Conservation (phyloP, 2,329 filamentous ascomycete genomes). For the Rachicladosporium sp. region DNA sequence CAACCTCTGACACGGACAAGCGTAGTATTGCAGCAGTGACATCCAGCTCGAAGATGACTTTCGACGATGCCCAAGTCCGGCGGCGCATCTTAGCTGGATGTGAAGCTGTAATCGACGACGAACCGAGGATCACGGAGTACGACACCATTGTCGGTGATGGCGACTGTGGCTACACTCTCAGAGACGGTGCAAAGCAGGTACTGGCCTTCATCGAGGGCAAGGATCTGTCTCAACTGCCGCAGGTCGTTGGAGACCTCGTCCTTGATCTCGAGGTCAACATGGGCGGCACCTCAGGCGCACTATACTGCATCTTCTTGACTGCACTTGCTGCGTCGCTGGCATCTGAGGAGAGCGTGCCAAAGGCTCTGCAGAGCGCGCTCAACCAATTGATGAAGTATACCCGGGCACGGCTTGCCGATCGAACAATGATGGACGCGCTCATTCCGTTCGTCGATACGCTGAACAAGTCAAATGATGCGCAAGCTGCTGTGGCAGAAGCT, state of each 20-base stretch:
- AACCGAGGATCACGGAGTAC: slow-evolving; percentile 25
- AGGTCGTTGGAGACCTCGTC: slow-evolving; percentile 18
- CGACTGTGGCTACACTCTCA: slow-evolving; percentile 25
- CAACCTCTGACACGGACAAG: slow-evolving; percentile 4
- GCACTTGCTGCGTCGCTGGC: slow-evolving; percentile 19
- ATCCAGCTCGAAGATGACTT: slow-evolving; percentile 3
- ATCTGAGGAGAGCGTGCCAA: slow-evolving; percentile 11
- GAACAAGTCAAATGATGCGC: slow-evolving; percentile 10
- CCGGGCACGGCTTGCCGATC: slow-evolving; percentile 21
- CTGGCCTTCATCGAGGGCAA: slow-evolving; percentile 20
- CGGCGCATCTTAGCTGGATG: slow-evolving; percentile 19
- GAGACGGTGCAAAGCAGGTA: slow-evolving; percentile 24
- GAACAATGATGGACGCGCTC: slow-evolving; percentile 26
- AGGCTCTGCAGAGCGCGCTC: slow-evolving; percentile 17
- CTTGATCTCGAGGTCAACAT: slow-evolving; percentile 24
- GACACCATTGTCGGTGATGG: slow-evolving; percentile 27
- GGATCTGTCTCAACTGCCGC: slow-evolving; percentile 18
- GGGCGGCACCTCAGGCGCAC: slow-evolving; percentile 24
- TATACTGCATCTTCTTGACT: slow-evolving; percentile 26
- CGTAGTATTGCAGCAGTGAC: no score
- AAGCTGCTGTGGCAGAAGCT: slow-evolving; percentile 15
- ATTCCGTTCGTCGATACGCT: slow-evolving; percentile 23
- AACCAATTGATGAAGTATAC: slow-evolving; percentile 23
- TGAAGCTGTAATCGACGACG: slow-evolving; percentile 21
- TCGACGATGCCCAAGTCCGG: slow-evolving; percentile 19